A percentile compares a stretch with the other conserved stretches of the same genome.
Evolutionary conservation across 331 rosid species (phyloP).

Genomic region (Stylosanthes scabra): DNA sequence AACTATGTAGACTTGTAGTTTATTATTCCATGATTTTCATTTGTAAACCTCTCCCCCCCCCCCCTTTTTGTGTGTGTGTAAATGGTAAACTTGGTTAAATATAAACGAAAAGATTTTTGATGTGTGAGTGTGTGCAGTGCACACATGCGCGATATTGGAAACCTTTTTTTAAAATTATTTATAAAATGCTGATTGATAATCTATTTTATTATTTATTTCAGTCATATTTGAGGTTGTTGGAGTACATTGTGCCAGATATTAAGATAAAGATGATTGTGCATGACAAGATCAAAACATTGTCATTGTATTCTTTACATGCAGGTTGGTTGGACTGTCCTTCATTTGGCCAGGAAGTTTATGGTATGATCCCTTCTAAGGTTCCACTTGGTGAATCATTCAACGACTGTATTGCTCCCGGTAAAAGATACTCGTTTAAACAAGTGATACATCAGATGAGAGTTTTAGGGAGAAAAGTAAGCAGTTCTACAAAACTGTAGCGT

Average conservation of each 20-base stretch:
- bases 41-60: background rate
- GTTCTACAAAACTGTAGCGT: conserved; percentile 7
- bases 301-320: conserved; percentile 49
- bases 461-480: conserved; percentile 84
- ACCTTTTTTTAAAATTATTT: background rate
- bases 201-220: conserved; percentile 22
- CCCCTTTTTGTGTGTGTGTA: background rate
- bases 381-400: conserved; percentile 87
- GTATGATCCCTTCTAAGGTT: conserved; percentile 96
- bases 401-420: conserved; percentile 85
- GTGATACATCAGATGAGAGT: conserved; percentile 96
- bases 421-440: conserved; percentile 99
- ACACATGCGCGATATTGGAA: background rate
- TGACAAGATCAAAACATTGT: conserved; percentile 15
- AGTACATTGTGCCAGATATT: conserved; percentile 24
- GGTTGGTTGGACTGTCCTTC: conserved; percentile 99
- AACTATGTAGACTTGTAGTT: background rate
- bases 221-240: conserved; percentile 31
- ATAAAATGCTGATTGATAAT: conserved; percentile 20
- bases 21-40: conserved; percentile 8
- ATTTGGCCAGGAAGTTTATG: conserved; percentile 76
- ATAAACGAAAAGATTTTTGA: background rate
- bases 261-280: conserved; percentile 13
- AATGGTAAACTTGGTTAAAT: conserved; percentile 1
- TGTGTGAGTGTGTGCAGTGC: background rate